Evolutionary conservation across 2,329 filamentous ascomycete genomes (phyloP), one percentile per base, ranked within the genome.

Genomic region (Zopfia rhizophila): DNA sequence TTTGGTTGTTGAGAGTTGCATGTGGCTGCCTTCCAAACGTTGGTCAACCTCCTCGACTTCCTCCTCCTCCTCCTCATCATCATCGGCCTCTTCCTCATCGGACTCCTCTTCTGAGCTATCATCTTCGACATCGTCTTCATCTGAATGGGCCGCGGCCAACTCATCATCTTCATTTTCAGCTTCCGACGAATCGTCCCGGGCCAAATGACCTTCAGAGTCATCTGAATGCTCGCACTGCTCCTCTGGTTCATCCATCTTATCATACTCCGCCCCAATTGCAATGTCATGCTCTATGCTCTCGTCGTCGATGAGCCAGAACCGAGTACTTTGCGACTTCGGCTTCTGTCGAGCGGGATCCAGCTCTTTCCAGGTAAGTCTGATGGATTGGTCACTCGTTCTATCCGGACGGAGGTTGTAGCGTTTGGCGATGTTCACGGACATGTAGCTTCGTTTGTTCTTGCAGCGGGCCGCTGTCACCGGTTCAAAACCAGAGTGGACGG

Each of bases 301-400:
- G 16, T 31, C 29, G 12, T 31, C 29, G 16, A 31, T 14, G 16
- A 31, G 7, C 29, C 7, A 31, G 29, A 31, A 31, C 29, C 29
- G 12, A 8, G 29, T 31, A 14, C 29, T 31, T 14, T 31, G 12
- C 29, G 16, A 12, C 29, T 31, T 31, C 14, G 29, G 29, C 7
- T 14, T 14, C 16, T 31, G 29, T 31, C 29, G 29, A 14, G 11
- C 16, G 12, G 16, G 12, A 31, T 31, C 29, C 8, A 14, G 16
- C 14, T 31, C 29, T 31, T 31, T 14, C 29, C 29, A 31, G 12
- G 29, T 14, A 31, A 31, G 29, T 10, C 29, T 10, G 29, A 31
- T 31, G 14, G 29, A 8, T 8, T 31, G 11, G 29, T 31, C 29
- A 7, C 7, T 10, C n/a, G n/a, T n/a, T n/a, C n/a, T n/a, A 31